Evolutionary conservation across 2,329 filamentous ascomycete genomes (phyloP), one percentile per base, ranked within the genome.

Genomic region (Ophiostoma sp.): DNA sequence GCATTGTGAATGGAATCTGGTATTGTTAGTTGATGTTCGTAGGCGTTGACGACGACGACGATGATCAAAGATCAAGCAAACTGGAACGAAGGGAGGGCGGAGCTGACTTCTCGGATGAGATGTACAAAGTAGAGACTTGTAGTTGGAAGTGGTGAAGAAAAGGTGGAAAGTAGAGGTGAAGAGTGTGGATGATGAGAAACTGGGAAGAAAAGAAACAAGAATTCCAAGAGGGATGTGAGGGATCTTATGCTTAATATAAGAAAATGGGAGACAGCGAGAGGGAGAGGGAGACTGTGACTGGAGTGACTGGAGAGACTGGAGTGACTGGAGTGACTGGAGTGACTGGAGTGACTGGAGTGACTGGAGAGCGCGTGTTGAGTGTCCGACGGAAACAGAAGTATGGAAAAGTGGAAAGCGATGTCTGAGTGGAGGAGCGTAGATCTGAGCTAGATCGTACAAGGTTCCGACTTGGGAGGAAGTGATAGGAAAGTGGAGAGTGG

Each of bases 1-100:
- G 74, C 68, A 78, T 77, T 82, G 84, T 85, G 83, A 27, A 62
- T 41, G 65, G 41, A 38, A 60, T 55, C 40, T 63, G 18, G 5
- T 27, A 12, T 3, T 36, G 65, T 60, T 85, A 72, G 79, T 84
- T 76, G 36, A 38, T 27, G 64, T 65, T n/a, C 42, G 64, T 38
- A 40, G 6, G 4, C 5, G 42, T 45, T 8, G 16, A 52, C 47
- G 47, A 18, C 45, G n/a, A 40, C 40, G 38, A 63, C 7, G 11
- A 36, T 18, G 27, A 63, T 38, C 14, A 36, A 40, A 41, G 58
- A 58, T 9, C 52, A 27, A 63, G n/a, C 8, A 63, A 40, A 44
- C 14, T 14, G 45, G n/a, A 1, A 11, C 14, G 8, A 9, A 63
- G 60, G 64, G 36, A 18, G 18, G 63, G 62, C 16, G 6, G 12